Percentiles rank a stretch among this genome's conserved stretches.
Conservation (phyloP, 2,329 filamentous ascomycete genomes). For the Neofusicoccum laricinum region DNA sequence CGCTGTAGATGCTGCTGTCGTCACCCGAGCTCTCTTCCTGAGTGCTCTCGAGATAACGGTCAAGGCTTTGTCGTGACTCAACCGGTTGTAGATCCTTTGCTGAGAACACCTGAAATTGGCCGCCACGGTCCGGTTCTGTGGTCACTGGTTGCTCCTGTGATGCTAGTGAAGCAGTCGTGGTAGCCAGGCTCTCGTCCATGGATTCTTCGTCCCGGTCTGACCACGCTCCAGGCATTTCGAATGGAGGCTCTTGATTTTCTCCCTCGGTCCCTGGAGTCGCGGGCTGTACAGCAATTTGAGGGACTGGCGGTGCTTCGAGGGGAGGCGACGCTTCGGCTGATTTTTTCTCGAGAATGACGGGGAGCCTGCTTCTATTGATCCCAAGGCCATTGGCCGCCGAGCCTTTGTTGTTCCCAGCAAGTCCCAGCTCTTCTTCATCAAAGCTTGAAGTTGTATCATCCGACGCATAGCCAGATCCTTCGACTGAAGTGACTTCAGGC, state of each 20-base stretch:
- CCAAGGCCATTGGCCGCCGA: background rate
- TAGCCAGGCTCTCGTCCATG: conserved; percentile 23
- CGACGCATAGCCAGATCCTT: conserved; percentile 63
- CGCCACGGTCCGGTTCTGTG: background rate
- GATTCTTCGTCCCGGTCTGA: conserved; percentile 20
- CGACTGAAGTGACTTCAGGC: conserved; percentile 67
- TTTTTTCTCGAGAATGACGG: background rate
- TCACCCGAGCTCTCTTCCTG: conserved; percentile 31
- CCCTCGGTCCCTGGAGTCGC: conserved; percentile 31
- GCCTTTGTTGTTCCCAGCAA: background rate
- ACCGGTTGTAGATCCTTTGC: background rate
- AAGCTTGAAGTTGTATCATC: conserved; percentile 24
- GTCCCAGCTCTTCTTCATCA: background rate
- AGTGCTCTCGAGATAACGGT: background rate
- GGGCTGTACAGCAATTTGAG: conserved; percentile 34
- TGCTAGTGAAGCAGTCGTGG: background rate
- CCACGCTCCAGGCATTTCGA: conserved; percentile 30
- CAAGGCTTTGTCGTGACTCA: background rate
- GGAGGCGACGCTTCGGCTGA: background rate
- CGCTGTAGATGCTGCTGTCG: conserved; percentile 63
- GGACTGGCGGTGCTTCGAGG: conserved; percentile 22
- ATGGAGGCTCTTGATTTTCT: conserved; percentile 25
- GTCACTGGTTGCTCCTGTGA: background rate
- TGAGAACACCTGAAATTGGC: background rate
- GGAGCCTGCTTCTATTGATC: background rate